phyloP scores from a whole-genome alignment of 179 eudicot genomes.

The Carnegiea gigantea region DNA sequence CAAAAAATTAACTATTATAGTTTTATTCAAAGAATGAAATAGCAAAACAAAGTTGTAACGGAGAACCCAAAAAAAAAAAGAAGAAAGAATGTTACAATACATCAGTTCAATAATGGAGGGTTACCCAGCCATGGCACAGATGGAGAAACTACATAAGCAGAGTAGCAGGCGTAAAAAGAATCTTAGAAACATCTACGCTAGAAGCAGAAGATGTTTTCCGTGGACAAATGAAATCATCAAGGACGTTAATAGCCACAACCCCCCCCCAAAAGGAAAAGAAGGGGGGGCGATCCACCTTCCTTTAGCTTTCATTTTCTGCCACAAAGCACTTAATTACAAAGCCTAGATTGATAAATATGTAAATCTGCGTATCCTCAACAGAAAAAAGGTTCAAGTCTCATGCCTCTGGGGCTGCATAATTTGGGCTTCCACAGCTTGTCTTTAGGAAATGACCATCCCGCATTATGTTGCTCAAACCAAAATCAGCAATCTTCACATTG shows the following conservation, averaged over 20 bases:
- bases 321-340: neutral
- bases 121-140: neutral
- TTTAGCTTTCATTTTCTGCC: neutral
- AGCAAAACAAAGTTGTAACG: neutral
- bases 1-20: too few relatives aligned
- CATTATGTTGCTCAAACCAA: constrained; percentile 96
- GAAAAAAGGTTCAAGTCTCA: neutral
- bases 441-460: constrained; percentile 95
- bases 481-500: constrained; percentile 94
- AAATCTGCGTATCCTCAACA: neutral
- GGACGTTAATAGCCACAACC: neutral
- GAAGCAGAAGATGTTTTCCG: neutral
- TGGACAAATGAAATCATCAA: neutral
- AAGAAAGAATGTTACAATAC: neutral
- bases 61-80: neutral
- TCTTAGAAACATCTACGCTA: neutral
- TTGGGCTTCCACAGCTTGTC: constrained; percentile 99
- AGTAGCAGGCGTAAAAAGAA: neutral
- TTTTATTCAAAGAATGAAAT: too few relatives aligned
- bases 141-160: neutral
- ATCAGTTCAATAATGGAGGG: too few relatives aligned
- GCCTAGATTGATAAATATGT: neutral
- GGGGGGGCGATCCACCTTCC: too few relatives aligned
- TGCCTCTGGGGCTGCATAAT: constrained; percentile 99
- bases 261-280: neutral